Evolutionary conservation across 805 yeast species (phyloP).

Genomic region (Hagleromyces aurorensis): DNA sequence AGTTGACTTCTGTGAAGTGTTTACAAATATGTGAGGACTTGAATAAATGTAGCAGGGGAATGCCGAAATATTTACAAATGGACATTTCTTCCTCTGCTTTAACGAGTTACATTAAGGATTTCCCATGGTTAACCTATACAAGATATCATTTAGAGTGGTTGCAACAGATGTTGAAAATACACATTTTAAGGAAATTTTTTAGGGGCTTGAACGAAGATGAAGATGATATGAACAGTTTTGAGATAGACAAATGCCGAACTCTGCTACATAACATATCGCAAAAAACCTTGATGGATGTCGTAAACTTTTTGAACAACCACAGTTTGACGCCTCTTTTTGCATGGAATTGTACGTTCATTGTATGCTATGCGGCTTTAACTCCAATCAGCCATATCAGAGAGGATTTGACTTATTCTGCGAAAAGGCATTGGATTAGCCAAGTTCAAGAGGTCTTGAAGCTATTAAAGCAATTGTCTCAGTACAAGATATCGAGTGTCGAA

Average conservation of each 20-base stretch:
- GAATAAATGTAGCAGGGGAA: conserved; percentile 32
- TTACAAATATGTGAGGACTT: conserved; percentile 40
- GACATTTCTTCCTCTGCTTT: conserved; percentile 30
- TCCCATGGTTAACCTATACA: conserved; percentile 46
- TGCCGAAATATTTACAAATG: conserved; percentile 44
- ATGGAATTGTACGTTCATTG: conserved; percentile 58
- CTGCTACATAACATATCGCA: conserved; percentile 43
- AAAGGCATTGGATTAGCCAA: conserved; percentile 1
- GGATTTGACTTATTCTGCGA: conserved; percentile 1
- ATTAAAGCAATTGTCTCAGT: conserved; percentile 2
- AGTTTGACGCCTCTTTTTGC: conserved; percentile 41
- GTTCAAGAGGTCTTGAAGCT: conserved; percentile 4
- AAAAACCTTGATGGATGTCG: conserved; percentile 44
- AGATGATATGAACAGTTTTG: conserved; percentile 29
- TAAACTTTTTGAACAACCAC: conserved; percentile 31
- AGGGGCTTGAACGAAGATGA: conserved; percentile 34
- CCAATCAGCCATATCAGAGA: conserved; percentile 40
- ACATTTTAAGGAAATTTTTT: conserved; percentile 48
- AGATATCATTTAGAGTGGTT: conserved; percentile 52
- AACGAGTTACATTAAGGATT: conserved; percentile 40
- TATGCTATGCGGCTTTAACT: conserved; percentile 55
- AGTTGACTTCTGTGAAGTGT: conserved; percentile 37
- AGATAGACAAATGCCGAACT: conserved; percentile 37
- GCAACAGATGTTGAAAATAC: conserved; percentile 46
- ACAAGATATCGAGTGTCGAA: conserved; percentile 7